phyloP scores from a whole-genome alignment of 768 basidiomycete species.

The Plicaturopsis crispa region DNA sequence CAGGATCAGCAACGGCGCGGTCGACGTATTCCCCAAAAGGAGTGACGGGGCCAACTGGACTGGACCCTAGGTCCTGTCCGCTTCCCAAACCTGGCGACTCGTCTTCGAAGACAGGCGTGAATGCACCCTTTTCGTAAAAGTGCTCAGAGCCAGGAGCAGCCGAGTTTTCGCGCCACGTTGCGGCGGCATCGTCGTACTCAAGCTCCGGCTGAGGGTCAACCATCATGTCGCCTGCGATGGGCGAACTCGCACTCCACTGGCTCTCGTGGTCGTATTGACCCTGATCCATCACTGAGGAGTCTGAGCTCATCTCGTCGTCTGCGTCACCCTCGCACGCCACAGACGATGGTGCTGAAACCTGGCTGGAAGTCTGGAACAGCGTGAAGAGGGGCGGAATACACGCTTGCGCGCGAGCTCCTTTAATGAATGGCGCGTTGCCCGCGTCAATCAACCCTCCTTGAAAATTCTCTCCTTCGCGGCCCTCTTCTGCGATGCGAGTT shows the following conservation, averaged over 20 bases:
- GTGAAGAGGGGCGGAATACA: conserved; percentile 67
- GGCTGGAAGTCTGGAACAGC: conserved; percentile 8
- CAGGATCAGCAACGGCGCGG: conserved; percentile 49
- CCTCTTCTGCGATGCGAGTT: conserved; percentile 16
- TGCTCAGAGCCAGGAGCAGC: not conserved
- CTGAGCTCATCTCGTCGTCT: conserved; percentile 39
- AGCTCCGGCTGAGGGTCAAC: conserved; percentile 17
- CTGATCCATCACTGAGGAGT: conserved; percentile 26
- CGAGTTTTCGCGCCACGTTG: conserved; percentile 12
- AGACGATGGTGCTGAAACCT: conserved; percentile 7
- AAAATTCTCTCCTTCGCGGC: conserved; percentile 49
- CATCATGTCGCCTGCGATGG: conserved; percentile 20
- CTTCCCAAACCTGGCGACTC: conserved; percentile 47
- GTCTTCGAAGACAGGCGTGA: conserved; percentile 60
- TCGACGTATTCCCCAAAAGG: conserved; percentile 75
- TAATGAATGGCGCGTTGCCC: conserved; percentile 76
- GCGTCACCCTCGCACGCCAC: conserved; percentile 21
- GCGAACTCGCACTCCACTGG: conserved; percentile 28
- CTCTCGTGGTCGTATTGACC: conserved; percentile 26
- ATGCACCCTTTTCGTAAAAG: conserved; percentile 35
- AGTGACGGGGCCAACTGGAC: conserved; percentile 67
- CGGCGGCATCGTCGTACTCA: conserved; percentile 18
- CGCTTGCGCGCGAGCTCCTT: conserved; percentile 80
- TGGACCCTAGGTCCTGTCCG: conserved; percentile 49
- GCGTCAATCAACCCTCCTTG: conserved; percentile 64